Conservation (phyloP, 352 stramenopile species). For the Pythium oligandrum region DNA sequence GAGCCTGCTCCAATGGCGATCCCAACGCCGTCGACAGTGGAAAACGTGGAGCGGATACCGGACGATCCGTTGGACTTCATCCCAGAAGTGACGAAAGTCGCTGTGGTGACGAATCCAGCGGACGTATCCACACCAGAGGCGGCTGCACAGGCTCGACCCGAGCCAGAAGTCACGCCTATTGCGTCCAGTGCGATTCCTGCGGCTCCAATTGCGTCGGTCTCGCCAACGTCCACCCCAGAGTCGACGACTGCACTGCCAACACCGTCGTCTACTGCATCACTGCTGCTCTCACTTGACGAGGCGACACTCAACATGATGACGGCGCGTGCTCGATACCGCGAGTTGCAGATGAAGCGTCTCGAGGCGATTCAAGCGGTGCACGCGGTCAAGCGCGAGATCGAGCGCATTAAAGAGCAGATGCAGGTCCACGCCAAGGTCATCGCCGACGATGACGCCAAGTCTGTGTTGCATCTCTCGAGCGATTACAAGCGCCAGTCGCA, state of each 20-base stretch:
- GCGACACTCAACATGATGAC: slow-evolving; percentile 5
- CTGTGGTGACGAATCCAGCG: no score
- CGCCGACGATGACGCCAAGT: slow-evolving; percentile 14
- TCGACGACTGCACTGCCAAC: not conserved
- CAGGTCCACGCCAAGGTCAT: slow-evolving; percentile 10
- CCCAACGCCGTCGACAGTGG: no score
- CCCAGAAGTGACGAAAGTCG: no score
- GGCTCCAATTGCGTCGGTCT: not conserved
- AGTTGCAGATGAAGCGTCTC: slow-evolving; percentile 5
- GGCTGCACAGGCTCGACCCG: no score
- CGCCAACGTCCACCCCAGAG: slow-evolving; percentile 5
- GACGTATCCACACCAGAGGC: no score
- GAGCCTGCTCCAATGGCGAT: no score
- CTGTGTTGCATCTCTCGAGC: slow-evolving; percentile 6
- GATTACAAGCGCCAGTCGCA: slow-evolving; percentile 17
- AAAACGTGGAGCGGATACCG: no score
- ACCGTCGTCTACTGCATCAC: not conserved
- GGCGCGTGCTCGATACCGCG: not conserved
- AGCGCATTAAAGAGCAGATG: not conserved
- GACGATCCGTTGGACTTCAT: no score
- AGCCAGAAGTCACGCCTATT: no score
- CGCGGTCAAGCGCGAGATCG: slow-evolving; percentile 7
- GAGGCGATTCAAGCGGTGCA: not conserved
- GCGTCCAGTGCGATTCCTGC: no score
- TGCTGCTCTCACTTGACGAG: slow-evolving; percentile 4